These are phyloP conservation scores for Phytophthora pluvialis DNA, from an alignment of 352 stramenopile genomes.

Conservation along the genomic window DNA sequence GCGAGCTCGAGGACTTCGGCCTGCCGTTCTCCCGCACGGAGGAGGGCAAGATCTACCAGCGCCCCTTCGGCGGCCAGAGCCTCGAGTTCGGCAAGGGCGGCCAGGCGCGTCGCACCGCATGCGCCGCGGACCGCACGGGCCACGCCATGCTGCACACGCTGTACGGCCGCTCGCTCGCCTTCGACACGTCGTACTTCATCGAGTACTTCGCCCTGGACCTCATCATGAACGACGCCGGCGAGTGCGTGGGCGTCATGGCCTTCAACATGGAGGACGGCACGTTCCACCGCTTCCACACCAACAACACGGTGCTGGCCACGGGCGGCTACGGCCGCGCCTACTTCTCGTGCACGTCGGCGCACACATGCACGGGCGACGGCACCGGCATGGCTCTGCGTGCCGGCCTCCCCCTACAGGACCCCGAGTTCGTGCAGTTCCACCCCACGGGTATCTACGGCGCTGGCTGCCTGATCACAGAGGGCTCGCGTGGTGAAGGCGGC, in stretches of 20 bases:
- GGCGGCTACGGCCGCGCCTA: conserved; percentile 96
- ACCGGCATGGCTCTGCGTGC: conserved; percentile 96
- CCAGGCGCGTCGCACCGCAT: conserved; percentile 94
- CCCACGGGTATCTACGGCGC: conserved; percentile 98
- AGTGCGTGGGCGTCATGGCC: conserved; percentile 94
- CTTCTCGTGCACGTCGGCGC: conserved; percentile 96
- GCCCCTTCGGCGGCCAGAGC: conserved; percentile 96
- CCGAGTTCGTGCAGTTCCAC: conserved; percentile 98
- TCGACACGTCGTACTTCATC: conserved; percentile 98
- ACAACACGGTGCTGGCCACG: conserved; percentile 93
- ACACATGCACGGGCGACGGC: conserved; percentile 97
- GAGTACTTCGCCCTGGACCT: conserved; percentile 98
- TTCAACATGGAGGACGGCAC: conserved; percentile 98
- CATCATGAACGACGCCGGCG: conserved; percentile 93
- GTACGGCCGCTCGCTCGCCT: conserved; percentile 95
- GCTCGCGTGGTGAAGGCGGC: conserved; percentile 95
- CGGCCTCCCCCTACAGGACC: conserved; percentile 94
- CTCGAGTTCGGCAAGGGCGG: conserved; percentile 97
- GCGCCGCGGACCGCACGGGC: conserved; percentile 95
- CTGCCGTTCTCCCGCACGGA: conserved; percentile 97
- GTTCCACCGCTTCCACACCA: conserved; percentile 95
- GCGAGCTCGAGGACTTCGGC: conserved; percentile 96
- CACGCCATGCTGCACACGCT: conserved; percentile 98
- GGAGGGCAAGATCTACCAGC: conserved; percentile 97
- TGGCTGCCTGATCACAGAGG: conserved; percentile 97